Evolutionary conservation across 768 basidiomycete genomes (phyloP).

Genomic region (Phylloporus sp.): DNA sequence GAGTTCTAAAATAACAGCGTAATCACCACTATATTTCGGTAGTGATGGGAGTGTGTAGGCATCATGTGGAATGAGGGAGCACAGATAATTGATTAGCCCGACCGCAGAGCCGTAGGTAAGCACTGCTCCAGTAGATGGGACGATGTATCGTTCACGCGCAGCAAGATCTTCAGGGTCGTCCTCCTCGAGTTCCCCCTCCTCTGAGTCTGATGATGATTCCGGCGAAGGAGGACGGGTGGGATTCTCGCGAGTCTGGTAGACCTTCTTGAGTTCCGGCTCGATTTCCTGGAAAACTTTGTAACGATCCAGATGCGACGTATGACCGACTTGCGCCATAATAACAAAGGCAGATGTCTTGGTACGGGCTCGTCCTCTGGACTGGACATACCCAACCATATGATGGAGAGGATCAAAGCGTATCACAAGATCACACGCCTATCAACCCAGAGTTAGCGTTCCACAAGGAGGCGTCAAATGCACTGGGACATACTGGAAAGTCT

Average conservation of each 20-base stretch:
- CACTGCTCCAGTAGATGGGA: constrained; percentile 68
- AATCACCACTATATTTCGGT: constrained; percentile 63
- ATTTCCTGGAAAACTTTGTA: constrained; percentile 56
- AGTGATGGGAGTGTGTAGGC: constrained; percentile 55
- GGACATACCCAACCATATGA: constrained; percentile 84
- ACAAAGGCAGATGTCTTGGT: constrained; percentile 74
- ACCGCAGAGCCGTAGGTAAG: constrained; percentile 78
- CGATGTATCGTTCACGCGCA: constrained; percentile 69
- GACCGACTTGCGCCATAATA: constrained; percentile 70
- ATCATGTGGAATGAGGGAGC: constrained; percentile 72
- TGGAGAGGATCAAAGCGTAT: constrained; percentile 80
- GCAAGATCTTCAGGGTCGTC: constrained; percentile 56
- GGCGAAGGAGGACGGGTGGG: constrained; percentile 29
- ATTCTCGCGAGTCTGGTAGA: constrained; percentile 53
- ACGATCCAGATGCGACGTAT: constrained; percentile 48
- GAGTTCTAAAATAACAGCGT: constrained; percentile 53
- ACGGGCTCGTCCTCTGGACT: constrained; percentile 84
- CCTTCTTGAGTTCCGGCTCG: constrained; percentile 61
- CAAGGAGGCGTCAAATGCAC: not conserved
- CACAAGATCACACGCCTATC: constrained; percentile 80
- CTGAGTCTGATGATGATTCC: constrained; percentile 23
- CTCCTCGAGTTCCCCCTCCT: constrained; percentile 37
- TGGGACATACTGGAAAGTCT: constrained; percentile 68
- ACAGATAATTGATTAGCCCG: constrained; percentile 68
- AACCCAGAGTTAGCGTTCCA: constrained; percentile 1